Evolutionary conservation across 75 land plant genomes (phyloP), one percentile per base, ranked within the genome.

Genomic region (Cunninghamia lanceolata): DNA sequence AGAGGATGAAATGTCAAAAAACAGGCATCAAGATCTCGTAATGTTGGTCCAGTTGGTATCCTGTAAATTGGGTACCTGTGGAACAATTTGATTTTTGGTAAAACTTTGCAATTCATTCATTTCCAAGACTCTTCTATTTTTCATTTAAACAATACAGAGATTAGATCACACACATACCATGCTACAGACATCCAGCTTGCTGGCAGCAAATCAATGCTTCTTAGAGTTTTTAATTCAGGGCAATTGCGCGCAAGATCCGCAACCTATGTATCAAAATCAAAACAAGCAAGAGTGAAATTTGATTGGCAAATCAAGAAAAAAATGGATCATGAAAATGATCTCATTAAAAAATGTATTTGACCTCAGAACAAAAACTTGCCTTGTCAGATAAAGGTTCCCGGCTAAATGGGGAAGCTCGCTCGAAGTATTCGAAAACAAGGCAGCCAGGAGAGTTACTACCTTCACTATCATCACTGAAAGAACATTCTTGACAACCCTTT

Each of bases 51-150:
- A 32, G 85, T 93, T 11, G 99, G 98, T 90, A 97, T 97, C 83
- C 99, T 90, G 76, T 97, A 97, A 86, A 97, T 97, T 35, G 99
- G 99, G 86, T 97, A 97, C 96, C 98, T 96, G 82, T 38, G 89
- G 45, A 28, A 82, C 35, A 86, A 10, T 36, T 43, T n/a, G 52
- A 45, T 25, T 80, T 45, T 40, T 79, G 1, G 36, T 73, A 9
- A 32, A 34, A 38, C 30, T 30, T 1, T 45, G 50, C 34, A 34
- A 73, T 32, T 73, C 3, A 32, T 73, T 73, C 38, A 34, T 73
- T 73, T 30, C 16, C 36, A 73, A 32, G 30, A 39, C 3, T 28
- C 30, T 9, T n/a, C 11, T 43, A n/a, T 43, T 25, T 79, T 2
- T 8, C n/a, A 15, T 15, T 25, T 16, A 79, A n/a, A 80, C 13